Conservation (phyloP, 768 basidiomycete genomes). For the Gautieria morchelliformis region DNA sequence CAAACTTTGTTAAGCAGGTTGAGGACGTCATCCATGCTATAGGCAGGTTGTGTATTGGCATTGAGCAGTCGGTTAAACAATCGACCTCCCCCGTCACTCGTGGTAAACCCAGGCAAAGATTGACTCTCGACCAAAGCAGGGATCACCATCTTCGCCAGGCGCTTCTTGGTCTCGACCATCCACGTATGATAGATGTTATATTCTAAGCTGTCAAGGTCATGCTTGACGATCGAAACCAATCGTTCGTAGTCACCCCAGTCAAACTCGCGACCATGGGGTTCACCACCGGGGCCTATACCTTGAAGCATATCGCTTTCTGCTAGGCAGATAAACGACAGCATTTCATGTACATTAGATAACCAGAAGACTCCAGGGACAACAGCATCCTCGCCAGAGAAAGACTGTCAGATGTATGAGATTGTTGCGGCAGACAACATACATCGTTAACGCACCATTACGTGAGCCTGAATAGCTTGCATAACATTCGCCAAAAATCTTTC, state of each 20-base stretch:
- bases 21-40: slow-evolving; percentile 95
- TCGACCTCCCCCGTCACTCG: slow-evolving; percentile 85
- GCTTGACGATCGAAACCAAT: slow-evolving; percentile 95
- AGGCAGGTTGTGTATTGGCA: slow-evolving; percentile 80
- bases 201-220: slow-evolving; percentile 95
- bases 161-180: slow-evolving; percentile 98
- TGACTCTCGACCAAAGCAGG: slow-evolving; percentile 98
- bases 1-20: slow-evolving; percentile 96
- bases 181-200: slow-evolving; percentile 99
- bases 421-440: slow-evolving; percentile 5
- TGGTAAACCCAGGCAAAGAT: slow-evolving; percentile 94
- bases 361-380: slow-evolving; percentile 97
- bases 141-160: slow-evolving; percentile 93
- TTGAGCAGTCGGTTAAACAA: slow-evolving; percentile 90
- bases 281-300: slow-evolving; percentile 94
- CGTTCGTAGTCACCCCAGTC: slow-evolving; percentile 97
- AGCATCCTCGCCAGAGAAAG: slow-evolving; percentile 87
- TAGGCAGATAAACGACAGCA: slow-evolving; percentile 96
- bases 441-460: slow-evolving; percentile 79
- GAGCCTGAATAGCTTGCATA: slow-evolving; percentile 94
- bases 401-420: slow-evolving; percentile 33
- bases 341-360: slow-evolving; percentile 99
- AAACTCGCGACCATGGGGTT: slow-evolving; percentile 83
- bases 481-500: slow-evolving; percentile 97
- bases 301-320: slow-evolving; percentile 99